phyloP scores from a whole-genome alignment of 441 rosid species.

The Lepidium campestre region DNA sequence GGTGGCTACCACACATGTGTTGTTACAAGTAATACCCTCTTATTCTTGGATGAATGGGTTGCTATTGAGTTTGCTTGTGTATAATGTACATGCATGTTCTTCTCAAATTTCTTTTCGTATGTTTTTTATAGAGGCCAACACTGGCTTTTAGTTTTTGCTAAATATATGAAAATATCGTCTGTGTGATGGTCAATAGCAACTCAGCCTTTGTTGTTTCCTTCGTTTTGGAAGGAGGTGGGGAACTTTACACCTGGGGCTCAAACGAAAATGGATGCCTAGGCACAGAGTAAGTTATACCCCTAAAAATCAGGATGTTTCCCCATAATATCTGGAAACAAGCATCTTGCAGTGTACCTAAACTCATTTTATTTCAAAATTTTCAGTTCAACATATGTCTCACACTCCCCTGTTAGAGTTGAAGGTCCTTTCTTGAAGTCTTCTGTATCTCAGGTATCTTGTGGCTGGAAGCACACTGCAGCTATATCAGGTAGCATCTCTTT shows the following conservation, averaged over 20 bases:
- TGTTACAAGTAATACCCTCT: constrained; percentile 55
- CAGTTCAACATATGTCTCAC: constrained; percentile 60
- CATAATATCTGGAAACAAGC: background rate
- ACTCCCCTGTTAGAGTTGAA: constrained; percentile 71
- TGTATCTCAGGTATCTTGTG: constrained; percentile 84
- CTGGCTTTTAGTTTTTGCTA: background rate
- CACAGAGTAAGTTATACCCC: constrained; percentile 44
- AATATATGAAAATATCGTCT: background rate
- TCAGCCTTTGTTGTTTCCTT: constrained; percentile 9
- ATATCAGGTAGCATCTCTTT: constrained; percentile 55
- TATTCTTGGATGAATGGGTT: background rate
- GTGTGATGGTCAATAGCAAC: background rate
- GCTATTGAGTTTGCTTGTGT: background rate
- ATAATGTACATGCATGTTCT: background rate
- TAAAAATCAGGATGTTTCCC: background rate
- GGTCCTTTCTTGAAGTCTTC: constrained; percentile 63
- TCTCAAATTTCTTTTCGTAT: background rate
- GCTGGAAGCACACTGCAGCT: constrained; percentile 98
- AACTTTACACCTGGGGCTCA: constrained; percentile 82
- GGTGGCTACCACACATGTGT: constrained; percentile 96
- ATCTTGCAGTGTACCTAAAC: background rate
- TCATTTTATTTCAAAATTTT: background rate
- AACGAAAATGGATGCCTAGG: constrained; percentile 98
- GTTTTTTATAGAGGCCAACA: background rate
- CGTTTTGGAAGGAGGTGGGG: constrained; percentile 46